phyloP scores from a whole-genome alignment of 495 filamentous ascomycete genomes.

The Penicillium turbatum region DNA sequence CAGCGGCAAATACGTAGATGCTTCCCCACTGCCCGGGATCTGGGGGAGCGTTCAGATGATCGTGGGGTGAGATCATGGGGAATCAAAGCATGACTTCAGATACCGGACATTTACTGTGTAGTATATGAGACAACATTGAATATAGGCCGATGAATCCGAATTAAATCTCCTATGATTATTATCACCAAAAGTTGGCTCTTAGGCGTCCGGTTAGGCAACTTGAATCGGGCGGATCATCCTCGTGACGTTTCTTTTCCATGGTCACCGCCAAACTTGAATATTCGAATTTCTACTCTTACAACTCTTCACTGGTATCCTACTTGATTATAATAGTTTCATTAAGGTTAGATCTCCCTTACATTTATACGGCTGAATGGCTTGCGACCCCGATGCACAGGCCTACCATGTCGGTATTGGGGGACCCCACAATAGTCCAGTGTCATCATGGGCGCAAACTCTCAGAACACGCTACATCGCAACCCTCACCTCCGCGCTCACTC shows the following conservation, averaged over 20 bases:
- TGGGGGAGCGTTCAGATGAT: slow-evolving; percentile 13
- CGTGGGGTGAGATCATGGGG: slow-evolving; percentile 13
- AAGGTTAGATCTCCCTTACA: background rate
- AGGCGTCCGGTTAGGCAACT: background rate
- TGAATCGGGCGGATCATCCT: slow-evolving; percentile 2
- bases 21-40: background rate
- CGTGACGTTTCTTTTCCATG: slow-evolving; percentile 19
- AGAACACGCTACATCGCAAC: slow-evolving; percentile 4
- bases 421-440: slow-evolving; percentile 34
- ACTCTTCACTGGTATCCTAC: background rate
- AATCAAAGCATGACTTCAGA: background rate
- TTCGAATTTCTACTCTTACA: background rate
- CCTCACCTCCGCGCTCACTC: slow-evolving; percentile 16
- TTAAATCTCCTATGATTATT: background rate
- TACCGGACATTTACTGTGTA: background rate
- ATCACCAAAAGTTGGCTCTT: background rate
- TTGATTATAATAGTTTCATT: background rate
- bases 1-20: background rate
- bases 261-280: background rate
- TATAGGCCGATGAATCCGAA: background rate
- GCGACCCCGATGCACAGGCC: slow-evolving; percentile 24
- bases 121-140: background rate
- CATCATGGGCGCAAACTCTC: slow-evolving; percentile 17
- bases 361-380: slow-evolving; percentile 24
- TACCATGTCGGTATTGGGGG: slow-evolving; percentile 34